Percentiles rank a stretch among this genome's conserved stretches.
Evolutionary conservation across 306 rosid genomes (phyloP).

Genomic region (Casuarina equisetifolia): DNA sequence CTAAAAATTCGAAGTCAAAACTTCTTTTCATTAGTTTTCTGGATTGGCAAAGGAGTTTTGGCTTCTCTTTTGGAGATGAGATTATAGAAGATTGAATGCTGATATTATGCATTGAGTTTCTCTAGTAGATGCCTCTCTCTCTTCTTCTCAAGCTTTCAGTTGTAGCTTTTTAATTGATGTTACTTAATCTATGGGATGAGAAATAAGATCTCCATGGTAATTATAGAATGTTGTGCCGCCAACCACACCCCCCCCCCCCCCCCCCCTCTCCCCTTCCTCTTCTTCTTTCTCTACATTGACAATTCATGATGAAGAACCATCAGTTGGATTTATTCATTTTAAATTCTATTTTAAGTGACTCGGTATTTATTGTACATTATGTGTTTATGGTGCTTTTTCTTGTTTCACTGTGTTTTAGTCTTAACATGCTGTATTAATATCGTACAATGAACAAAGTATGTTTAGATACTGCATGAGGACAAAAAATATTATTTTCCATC

Average conservation of each 20-base stretch:
- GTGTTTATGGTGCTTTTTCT: background rate
- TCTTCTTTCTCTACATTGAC: no score
- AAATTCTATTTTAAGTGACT: background rate
- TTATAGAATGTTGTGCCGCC: background rate
- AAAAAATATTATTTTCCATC: background rate
- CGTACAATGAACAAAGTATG: background rate
- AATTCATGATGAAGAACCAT: background rate
- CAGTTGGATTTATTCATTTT: background rate
- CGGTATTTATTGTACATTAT: background rate
- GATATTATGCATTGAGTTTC: no score
- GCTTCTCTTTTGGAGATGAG: background rate
- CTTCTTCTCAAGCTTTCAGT: background rate
- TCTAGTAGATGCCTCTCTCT: background rate
- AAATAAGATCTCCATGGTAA: background rate
- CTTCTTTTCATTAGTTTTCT: background rate
- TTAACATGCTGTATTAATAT: background rate
- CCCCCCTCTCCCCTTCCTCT: background rate
- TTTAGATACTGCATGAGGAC: background rate
- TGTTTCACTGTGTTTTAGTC: background rate
- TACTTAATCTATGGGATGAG: background rate
- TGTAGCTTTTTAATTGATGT: background rate
- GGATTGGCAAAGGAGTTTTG: background rate
- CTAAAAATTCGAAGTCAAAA: no score
- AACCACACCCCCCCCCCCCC: no score
- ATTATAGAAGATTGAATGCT: no score